These are phyloP conservation scores for Aspergillus transmontanensis DNA, from an alignment of 2,329 filamentous ascomycete genomes.

Conservation along the genomic window DNA sequence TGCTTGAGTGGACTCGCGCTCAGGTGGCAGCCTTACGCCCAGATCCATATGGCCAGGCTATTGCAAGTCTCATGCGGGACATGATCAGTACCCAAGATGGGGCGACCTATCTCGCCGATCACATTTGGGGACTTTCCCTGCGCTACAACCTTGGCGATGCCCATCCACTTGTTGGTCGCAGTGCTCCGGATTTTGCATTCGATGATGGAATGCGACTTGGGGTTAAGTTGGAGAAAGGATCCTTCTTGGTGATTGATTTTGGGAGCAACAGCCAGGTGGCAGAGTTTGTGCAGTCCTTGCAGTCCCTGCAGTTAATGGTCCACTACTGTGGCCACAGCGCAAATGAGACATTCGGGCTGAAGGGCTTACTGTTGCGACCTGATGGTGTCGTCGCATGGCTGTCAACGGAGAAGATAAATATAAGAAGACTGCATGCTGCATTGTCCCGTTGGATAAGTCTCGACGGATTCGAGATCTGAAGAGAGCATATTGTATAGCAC, in stretches of 20 bases:
- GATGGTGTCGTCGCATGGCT: neutral
- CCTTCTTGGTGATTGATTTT: neutral
- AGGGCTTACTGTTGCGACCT: neutral
- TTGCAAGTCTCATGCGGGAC: neutral
- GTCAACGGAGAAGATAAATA: neutral
- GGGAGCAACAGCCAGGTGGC: neutral
- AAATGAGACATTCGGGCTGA: neutral
- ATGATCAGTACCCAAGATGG: neutral
- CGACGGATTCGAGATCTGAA: neutral
- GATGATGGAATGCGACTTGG: neutral
- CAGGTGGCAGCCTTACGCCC: neutral
- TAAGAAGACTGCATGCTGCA: neutral
- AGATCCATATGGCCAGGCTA: neutral
- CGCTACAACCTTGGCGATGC: neutral
- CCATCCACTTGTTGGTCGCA: neutral
- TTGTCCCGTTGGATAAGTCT: neutral
- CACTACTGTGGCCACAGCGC: neutral
- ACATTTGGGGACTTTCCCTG: neutral
- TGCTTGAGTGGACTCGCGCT: neutral
- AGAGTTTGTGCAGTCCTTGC: neutral
- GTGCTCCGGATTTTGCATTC: neutral
- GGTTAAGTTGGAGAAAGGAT: neutral
- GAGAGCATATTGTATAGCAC: no score
- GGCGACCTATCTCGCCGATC: neutral
- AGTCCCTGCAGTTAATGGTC: neutral